Evolutionary conservation across 345 rosid genomes (phyloP).

Genomic region (Eucalyptus marginata): DNA sequence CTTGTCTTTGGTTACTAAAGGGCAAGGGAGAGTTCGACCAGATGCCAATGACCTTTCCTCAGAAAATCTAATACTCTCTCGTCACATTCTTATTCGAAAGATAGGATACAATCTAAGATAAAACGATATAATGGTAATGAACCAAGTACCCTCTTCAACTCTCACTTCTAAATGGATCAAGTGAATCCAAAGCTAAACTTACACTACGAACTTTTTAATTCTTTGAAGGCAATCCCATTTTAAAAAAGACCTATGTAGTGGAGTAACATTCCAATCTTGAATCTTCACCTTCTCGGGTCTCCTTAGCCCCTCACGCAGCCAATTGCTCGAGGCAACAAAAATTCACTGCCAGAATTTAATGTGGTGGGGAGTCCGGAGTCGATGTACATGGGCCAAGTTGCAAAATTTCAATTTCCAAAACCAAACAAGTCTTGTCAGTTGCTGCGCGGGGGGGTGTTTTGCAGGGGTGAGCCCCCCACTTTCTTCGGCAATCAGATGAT

Average conservation of each 20-base stretch:
- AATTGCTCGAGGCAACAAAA: neutral
- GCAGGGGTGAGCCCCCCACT: neutral
- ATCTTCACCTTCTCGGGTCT: neutral
- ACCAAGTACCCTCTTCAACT: neutral
- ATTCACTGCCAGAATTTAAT: neutral
- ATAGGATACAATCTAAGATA: neutral
- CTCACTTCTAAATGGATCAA: neutral
- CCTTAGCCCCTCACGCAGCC: neutral
- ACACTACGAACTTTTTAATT: neutral
- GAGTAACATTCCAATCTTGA: neutral
- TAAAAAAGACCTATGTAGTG: neutral
- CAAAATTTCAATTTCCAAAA: neutral
- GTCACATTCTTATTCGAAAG: neutral
- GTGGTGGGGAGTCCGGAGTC: neutral
- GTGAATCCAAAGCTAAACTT: neutral
- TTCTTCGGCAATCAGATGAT: neutral
- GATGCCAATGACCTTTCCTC: neutral
- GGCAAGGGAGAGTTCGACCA: neutral
- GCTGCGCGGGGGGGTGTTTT: neutral
- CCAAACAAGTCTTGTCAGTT: neutral
- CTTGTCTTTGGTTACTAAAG: neutral
- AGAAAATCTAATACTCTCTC: neutral
- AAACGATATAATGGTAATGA: neutral
- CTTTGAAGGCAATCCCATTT: neutral
- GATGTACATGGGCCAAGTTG: neutral